Conservation (phyloP, 352 stramenopile species). For the Globisporangium spinosum region DNA sequence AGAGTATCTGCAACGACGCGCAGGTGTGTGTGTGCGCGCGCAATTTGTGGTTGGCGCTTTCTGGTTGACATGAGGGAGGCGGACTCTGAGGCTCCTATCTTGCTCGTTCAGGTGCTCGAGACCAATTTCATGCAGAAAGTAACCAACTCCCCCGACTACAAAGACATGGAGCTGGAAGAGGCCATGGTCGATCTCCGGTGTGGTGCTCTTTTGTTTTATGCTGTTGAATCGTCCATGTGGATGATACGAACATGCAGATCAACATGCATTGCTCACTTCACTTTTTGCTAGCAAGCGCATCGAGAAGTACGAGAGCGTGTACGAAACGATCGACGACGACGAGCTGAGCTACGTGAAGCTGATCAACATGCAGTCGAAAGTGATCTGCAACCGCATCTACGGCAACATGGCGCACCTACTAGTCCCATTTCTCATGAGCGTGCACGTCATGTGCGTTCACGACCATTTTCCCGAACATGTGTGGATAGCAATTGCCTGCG, state of each 20-base stretch:
- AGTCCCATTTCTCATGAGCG: constrained; percentile 49
- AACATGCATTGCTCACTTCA: background rate
- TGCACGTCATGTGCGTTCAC: constrained; percentile 36
- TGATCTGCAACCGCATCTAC: constrained; percentile 50
- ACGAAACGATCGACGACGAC: constrained; percentile 57
- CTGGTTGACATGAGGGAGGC: background rate
- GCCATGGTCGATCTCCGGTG: constrained; percentile 54
- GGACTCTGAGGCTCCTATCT: too few relatives aligned
- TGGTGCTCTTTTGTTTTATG: background rate
- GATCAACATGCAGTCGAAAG: constrained; percentile 63
- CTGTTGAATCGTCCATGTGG: background rate
- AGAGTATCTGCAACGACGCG: constrained; percentile 79
- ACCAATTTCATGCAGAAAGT: constrained; percentile 52
- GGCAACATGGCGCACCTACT: constrained; percentile 47
- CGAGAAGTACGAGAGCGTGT: constrained; percentile 66
- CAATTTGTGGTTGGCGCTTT: background rate
- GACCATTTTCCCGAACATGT: too few relatives aligned
- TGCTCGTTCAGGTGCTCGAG: constrained; percentile 36
- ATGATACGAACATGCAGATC: background rate
- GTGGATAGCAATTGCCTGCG: background rate
- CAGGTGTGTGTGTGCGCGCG: constrained; percentile 4
- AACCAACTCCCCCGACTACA: constrained; percentile 56
- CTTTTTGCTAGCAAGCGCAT: constrained; percentile 33
- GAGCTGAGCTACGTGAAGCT: constrained; percentile 75
- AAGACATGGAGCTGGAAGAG: constrained; percentile 39